Evolutionary conservation across 1,284 basidiomycete species (phyloP).

Genomic region (Inonotus obliquus): DNA sequence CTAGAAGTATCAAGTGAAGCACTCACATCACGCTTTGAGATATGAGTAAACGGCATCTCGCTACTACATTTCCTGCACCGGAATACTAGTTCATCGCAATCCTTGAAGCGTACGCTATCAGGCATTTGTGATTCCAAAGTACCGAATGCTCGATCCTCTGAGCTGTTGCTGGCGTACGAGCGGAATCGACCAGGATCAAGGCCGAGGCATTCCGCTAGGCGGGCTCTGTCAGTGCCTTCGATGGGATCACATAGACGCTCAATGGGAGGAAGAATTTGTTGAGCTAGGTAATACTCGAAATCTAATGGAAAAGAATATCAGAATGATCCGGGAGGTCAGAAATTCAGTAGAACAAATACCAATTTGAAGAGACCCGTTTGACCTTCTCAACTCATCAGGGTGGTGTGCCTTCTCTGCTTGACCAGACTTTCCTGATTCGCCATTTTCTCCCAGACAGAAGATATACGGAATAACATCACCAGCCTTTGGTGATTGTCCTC

Average conservation of each 20-base stretch:
- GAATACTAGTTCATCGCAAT: slow-evolving; percentile 64
- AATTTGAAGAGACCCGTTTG: slow-evolving; percentile 62
- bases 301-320: slow-evolving; percentile 42
- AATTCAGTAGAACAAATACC: slow-evolving; percentile 44
- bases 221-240: slow-evolving; percentile 88
- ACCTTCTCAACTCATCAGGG: slow-evolving; percentile 85
- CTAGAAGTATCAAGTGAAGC: background rate
- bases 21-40: slow-evolving; percentile 62
- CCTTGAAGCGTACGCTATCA: slow-evolving; percentile 83
- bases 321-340: background rate
- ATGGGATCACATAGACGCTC: slow-evolving; percentile 95
- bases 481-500: slow-evolving; percentile 72
- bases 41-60: slow-evolving; percentile 57
- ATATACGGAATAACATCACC: slow-evolving; percentile 97
- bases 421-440: slow-evolving; percentile 67
- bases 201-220: slow-evolving; percentile 92
- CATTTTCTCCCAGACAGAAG: slow-evolving; percentile 81
- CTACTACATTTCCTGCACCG: slow-evolving; percentile 73
- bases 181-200: slow-evolving; percentile 84
- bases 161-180: slow-evolving; percentile 36
- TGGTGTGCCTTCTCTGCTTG: slow-evolving; percentile 92
- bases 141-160: slow-evolving; percentile 68
- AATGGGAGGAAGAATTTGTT: slow-evolving; percentile 92
- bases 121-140: slow-evolving; percentile 89
- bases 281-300: slow-evolving; percentile 88